These are phyloP conservation scores for Malassezia arunalokei DNA, from an alignment of 1,284 basidiomycete genomes.

Conservation along the genomic window DNA sequence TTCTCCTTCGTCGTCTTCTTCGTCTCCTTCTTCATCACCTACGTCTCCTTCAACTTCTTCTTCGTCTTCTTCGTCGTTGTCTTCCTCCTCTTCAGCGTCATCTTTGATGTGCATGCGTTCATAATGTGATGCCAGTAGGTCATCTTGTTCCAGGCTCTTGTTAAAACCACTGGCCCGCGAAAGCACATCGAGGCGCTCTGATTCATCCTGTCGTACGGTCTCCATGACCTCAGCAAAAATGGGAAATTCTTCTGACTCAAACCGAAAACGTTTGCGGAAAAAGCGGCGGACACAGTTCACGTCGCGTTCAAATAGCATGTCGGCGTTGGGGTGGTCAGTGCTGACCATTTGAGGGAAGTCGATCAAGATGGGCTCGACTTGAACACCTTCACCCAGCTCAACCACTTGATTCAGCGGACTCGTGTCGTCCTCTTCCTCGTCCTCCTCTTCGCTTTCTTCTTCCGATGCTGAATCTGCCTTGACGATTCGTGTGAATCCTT, in stretches of 20 bases:
- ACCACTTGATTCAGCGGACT: constrained; percentile 32
- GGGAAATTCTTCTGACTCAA: constrained; percentile 78
- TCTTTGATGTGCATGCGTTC: constrained; percentile 3
- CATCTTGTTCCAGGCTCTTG: constrained; percentile 21
- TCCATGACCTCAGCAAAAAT: constrained; percentile 28
- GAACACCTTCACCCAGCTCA: constrained; percentile 62
- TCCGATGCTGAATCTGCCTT: not conserved
- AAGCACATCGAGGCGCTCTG: constrained; percentile 28
- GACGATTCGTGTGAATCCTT: constrained; percentile 33
- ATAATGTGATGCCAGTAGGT: constrained; percentile 20
- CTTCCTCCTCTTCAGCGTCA: constrained; percentile 5
- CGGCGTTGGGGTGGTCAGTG: constrained; percentile 89
- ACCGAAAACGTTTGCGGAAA: constrained; percentile 81
- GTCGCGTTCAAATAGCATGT: constrained; percentile 97
- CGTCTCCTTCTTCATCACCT: constrained; percentile 58
- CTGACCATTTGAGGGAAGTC: constrained; percentile 99
- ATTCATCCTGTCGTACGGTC: not conserved
- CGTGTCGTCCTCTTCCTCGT: constrained; percentile 18
- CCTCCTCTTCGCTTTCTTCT: constrained; percentile 13
- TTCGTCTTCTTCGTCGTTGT: constrained; percentile 49
- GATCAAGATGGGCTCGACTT: constrained; percentile 73
- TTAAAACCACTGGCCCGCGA: constrained; percentile 38
- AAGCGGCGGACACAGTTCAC: constrained; percentile 91
- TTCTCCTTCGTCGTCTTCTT: not conserved
- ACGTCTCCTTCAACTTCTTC: constrained; percentile 60